Evolutionary conservation across 2,329 filamentous ascomycete species (phyloP).

Genomic region (Aureobasidium mangrovei): DNA sequence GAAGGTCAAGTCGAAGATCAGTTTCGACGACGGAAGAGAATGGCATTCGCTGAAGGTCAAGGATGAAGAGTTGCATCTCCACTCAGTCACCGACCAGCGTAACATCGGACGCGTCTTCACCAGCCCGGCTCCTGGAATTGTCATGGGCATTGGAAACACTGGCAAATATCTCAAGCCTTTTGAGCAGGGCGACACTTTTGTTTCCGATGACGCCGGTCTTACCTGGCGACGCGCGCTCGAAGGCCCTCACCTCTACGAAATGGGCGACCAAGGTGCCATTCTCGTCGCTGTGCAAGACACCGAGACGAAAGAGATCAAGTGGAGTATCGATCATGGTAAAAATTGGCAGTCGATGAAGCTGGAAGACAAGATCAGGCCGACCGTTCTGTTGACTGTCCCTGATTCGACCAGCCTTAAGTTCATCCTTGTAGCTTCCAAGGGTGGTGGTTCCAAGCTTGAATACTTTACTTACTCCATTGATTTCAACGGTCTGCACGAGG

Average conservation of each 20-base stretch:
- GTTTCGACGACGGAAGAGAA: slow-evolving; percentile 87
- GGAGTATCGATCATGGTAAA: slow-evolving; percentile 84
- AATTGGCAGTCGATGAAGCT: slow-evolving; percentile 68
- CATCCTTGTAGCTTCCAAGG: slow-evolving; percentile 58
- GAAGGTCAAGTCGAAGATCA: slow-evolving; percentile 71
- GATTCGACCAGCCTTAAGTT: slow-evolving; percentile 94
- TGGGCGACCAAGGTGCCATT: slow-evolving; percentile 86
- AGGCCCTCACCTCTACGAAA: slow-evolving; percentile 89
- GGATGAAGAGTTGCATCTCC: slow-evolving; percentile 63
- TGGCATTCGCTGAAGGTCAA: slow-evolving; percentile 63
- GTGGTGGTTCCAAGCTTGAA: slow-evolving; percentile 43
- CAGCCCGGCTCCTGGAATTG: slow-evolving; percentile 81
- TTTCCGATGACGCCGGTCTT: slow-evolving; percentile 84
- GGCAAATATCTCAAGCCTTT: slow-evolving; percentile 65
- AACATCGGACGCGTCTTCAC: slow-evolving; percentile 86
- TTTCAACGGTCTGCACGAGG: slow-evolving; percentile 72
- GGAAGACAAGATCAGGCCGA: slow-evolving; percentile 59
- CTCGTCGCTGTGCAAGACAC: slow-evolving; percentile 72
- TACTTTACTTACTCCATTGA: slow-evolving; percentile 62
- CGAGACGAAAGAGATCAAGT: slow-evolving; percentile 56
- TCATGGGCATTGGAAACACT: slow-evolving; percentile 90
- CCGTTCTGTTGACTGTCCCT: slow-evolving; percentile 73
- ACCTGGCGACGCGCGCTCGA: slow-evolving; percentile 70
- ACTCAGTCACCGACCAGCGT: slow-evolving; percentile 77
- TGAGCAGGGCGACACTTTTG: slow-evolving; percentile 66